A percentile compares a stretch with the other conserved stretches of the same genome.
phyloP scores from a whole-genome alignment of 1,139 yeast genomes.

The Suhomyces bokatorum region DNA sequence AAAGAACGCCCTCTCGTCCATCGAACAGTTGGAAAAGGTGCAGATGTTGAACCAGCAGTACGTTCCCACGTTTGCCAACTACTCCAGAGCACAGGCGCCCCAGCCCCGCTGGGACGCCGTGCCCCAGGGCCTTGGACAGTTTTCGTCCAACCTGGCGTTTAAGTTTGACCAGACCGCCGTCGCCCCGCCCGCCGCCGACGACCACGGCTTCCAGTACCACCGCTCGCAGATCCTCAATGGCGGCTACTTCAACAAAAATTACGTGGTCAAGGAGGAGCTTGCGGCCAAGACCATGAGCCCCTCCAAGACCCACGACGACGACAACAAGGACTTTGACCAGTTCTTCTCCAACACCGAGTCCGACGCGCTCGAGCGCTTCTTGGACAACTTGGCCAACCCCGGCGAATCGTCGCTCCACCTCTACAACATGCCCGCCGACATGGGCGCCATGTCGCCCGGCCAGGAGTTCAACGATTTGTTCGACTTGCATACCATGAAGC shows the following conservation, averaged over 20 bases:
- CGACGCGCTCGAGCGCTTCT: slow-evolving; percentile 45
- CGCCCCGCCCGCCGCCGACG: slow-evolving; percentile 2
- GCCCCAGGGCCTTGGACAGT: slow-evolving; percentile 7
- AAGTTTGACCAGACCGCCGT: slow-evolving; percentile 3
- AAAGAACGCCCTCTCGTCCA: slow-evolving; percentile 36
- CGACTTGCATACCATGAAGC: slow-evolving; percentile 36
- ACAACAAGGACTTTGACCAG: slow-evolving; percentile 42
- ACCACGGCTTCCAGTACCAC: slow-evolving; percentile 14
- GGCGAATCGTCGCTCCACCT: slow-evolving; percentile 31
- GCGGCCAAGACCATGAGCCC: not conserved
- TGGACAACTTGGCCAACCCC: slow-evolving; percentile 46
- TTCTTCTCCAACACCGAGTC: slow-evolving; percentile 49
- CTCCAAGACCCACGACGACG: slow-evolving; percentile 12
- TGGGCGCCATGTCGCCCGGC: slow-evolving; percentile 10
- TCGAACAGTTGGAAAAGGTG: slow-evolving; percentile 42
- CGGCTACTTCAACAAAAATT: slow-evolving; percentile 7
- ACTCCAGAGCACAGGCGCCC: not conserved
- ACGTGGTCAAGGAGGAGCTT: slow-evolving; percentile 7
- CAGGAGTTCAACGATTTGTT: slow-evolving; percentile 22
- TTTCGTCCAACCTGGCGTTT: slow-evolving; percentile 10
- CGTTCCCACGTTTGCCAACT: slow-evolving; percentile 13
- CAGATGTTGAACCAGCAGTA: slow-evolving; percentile 36
- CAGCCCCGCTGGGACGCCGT: slow-evolving; percentile 1
- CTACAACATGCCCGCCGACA: slow-evolving; percentile 21
- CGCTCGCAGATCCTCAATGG: slow-evolving; percentile 15